Base-by-base conservation (phyloP, 2,329 filamentous ascomycete genomes). In the Verticillium alfalfae region DNA sequence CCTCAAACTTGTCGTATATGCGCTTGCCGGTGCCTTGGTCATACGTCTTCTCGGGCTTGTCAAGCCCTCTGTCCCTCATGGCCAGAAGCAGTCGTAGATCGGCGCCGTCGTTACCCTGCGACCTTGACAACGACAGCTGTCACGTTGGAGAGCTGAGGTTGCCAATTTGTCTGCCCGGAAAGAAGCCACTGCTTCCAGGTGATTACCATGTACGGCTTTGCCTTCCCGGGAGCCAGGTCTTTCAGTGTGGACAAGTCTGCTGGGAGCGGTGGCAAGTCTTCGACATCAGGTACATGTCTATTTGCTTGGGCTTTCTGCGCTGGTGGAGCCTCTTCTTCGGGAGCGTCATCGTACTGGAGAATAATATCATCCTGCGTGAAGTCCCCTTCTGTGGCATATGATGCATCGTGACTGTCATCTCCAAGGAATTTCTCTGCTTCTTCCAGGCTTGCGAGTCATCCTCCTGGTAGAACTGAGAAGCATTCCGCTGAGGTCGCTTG, bases 1-100 rank as follows among this genome's bases (percentile, higher is more conserved):
- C 87, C 68, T 96, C 92, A 66, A 96, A 95, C 62, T 88, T 90
- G 64, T 84, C 87, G 67, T 94, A 96, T 10, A 92, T 75, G 10
- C 92, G 83, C 64, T 89, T 80, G 0, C 92, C 92, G 0, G 89
- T 88, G 45, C 83, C 75, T 12, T 86, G 81, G 67, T 94, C 87
- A 66, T 87, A 87, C 18, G 76, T 72, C 68, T 84, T 88, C 65
- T 87, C 78, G 60, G 81, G 84, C 63, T 79, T 71, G 60, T 84
- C 81, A 5, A 81, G 74, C 13, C 82, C 75, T 57, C 88, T 78
- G 69, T 96, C 90, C 34, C 90, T 84, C 64, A 82, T 82, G 2
- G 92, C 91, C 2, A 96, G 81, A 12, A 82, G 79, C 5, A 96
- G 76, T 26, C 81, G 78, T 16, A 96, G 71, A 0, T 70, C 64